Evolutionary conservation across 192 early-diverging fungal species (phyloP).

Genomic region (Thamnidium elegans): DNA sequence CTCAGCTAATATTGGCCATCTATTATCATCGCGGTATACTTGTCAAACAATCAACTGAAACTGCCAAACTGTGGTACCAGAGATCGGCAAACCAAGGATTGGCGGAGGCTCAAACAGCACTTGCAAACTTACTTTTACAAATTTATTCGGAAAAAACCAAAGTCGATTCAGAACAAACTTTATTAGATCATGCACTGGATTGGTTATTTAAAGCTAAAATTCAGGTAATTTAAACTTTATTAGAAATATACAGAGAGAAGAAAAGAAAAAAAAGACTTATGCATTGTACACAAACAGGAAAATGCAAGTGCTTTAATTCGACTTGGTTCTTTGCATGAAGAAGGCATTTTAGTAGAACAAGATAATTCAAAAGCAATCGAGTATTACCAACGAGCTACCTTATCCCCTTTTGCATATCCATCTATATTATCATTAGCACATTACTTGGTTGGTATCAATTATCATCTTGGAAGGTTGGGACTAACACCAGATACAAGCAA

Average conservation of each 20-base stretch:
- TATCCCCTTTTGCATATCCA: neutral
- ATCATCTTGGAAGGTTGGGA: slow-evolving; percentile 17
- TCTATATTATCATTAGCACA: slow-evolving; percentile 15
- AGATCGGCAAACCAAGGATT: slow-evolving; percentile 23
- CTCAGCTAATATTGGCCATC: slow-evolving; percentile 24
- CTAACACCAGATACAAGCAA: slow-evolving; percentile 1
- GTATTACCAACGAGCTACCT: slow-evolving; percentile 25
- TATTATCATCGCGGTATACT: slow-evolving; percentile 24
- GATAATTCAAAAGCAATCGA: slow-evolving; percentile 18
- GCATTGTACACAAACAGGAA: slow-evolving; percentile 10
- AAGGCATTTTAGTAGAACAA: slow-evolving; percentile 17
- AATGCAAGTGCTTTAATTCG: slow-evolving; percentile 27
- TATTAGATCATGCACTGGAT: neutral
- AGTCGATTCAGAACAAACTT: neutral
- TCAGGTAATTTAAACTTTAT: slow-evolving; percentile 1
- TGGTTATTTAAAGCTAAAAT: neutral
- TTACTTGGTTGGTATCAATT: slow-evolving; percentile 32
- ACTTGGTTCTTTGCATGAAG: slow-evolving; percentile 30
- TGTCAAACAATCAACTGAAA: slow-evolving; percentile 3
- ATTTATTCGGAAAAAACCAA: neutral
- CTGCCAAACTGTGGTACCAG: slow-evolving; percentile 19
- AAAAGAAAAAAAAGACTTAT: neutral
- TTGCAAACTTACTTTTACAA: slow-evolving; percentile 24
- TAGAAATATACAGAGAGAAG: neutral
- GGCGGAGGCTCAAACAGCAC: slow-evolving; percentile 26